A percentile compares a stretch with the other conserved stretches of the same genome.
Evolutionary conservation across 768 basidiomycete species (phyloP).

Genomic region (Leccinum ochraceum): DNA sequence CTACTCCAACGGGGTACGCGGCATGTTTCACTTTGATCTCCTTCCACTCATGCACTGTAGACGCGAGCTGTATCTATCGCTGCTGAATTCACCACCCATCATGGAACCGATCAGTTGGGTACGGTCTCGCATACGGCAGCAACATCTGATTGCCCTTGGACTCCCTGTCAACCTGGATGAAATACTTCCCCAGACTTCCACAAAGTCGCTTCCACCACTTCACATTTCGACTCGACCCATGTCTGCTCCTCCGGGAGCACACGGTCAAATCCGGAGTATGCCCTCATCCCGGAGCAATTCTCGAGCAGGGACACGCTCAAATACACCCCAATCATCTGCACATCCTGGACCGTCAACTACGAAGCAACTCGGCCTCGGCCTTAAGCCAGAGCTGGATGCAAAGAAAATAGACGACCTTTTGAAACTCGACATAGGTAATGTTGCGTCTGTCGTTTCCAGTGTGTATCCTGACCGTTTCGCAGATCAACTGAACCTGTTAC

Average conservation of each 20-base stretch:
- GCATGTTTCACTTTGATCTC: slow-evolving; percentile 19
- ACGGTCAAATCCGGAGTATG: slow-evolving; percentile 32
- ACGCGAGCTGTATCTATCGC: slow-evolving; percentile 73
- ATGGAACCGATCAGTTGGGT: slow-evolving; percentile 93
- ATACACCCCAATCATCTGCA: slow-evolving; percentile 45
- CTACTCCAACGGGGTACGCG: slow-evolving; percentile 70
- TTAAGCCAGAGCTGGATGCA: slow-evolving; percentile 72
- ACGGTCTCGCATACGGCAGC: slow-evolving; percentile 85
- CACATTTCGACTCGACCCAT: slow-evolving; percentile 82
- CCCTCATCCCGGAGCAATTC: slow-evolving; percentile 44
- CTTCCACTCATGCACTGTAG: slow-evolving; percentile 42
- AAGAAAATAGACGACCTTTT: slow-evolving; percentile 66
- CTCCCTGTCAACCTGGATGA: slow-evolving; percentile 96
- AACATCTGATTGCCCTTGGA: slow-evolving; percentile 88
- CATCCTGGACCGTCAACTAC: slow-evolving; percentile 32
- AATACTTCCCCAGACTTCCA: slow-evolving; percentile 67
- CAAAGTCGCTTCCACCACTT: slow-evolving; percentile 72
- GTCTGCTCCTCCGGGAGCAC: slow-evolving; percentile 74
- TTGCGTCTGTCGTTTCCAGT: slow-evolving; percentile 1
- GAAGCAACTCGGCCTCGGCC: slow-evolving; percentile 60
- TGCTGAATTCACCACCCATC: slow-evolving; percentile 71
- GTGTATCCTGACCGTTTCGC: slow-evolving; percentile 10
- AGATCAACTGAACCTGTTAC: slow-evolving; percentile 76
- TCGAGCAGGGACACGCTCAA: slow-evolving; percentile 51
- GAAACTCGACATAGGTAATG: slow-evolving; percentile 63